Percentiles rank a stretch among this genome's conserved stretches.
Conservation (phyloP, 2,329 filamentous ascomycete genomes). For the Penicillium thymicola region DNA sequence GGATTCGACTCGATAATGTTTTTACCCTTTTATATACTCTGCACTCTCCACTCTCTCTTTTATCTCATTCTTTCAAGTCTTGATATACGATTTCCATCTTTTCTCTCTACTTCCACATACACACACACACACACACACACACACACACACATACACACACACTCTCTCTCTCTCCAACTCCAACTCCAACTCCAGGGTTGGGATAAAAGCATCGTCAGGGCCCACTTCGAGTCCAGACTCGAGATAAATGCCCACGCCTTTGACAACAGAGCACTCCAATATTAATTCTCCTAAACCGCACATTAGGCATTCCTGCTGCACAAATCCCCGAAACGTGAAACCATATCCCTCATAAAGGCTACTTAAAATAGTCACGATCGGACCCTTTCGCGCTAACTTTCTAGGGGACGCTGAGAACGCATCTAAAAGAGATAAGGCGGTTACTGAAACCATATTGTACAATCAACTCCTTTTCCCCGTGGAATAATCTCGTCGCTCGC, state of each 20-base stretch:
- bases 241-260: background rate
- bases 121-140: no score
- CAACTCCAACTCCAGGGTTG: background rate
- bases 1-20: background rate
- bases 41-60: background rate
- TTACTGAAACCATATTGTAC: background rate
- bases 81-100: background rate
- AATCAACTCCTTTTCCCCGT: background rate
- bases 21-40: background rate
- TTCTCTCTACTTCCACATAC: background rate
- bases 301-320: background rate
- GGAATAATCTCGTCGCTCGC: background rate
- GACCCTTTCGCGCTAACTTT: background rate
- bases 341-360: background rate
- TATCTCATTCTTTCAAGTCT: background rate
- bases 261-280: background rate
- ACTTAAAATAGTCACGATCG: constrained; percentile 1
- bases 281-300: background rate
- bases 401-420: background rate
- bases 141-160: background rate
- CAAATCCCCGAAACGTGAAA: background rate
- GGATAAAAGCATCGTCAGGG: constrained; percentile 15
- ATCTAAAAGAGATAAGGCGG: background rate
- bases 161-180: background rate
- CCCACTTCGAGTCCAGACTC: background rate